Evolutionary conservation across 2,329 filamentous ascomycete genomes (phyloP).

Genomic region (Paracorniculantispora psalliotae): DNA sequence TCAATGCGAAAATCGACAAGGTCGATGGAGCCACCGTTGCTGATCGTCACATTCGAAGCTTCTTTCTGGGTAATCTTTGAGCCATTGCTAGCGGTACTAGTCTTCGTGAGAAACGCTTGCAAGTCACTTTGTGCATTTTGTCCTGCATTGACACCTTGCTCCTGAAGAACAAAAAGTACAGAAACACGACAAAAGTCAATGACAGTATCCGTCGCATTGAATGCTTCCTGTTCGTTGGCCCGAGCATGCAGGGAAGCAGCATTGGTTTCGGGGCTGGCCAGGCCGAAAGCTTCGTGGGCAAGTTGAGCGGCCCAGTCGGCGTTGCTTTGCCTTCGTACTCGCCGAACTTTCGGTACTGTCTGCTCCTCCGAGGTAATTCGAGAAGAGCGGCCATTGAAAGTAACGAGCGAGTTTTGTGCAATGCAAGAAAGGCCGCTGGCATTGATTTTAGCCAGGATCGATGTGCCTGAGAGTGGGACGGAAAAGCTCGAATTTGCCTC

Average conservation of each 20-base stretch:
- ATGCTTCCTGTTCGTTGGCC: constrained; percentile 22
- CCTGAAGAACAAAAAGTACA: constrained; percentile 58
- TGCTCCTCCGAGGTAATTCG: constrained; percentile 25
- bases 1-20: constrained; percentile 44
- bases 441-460: constrained; percentile 73
- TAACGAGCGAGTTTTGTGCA: constrained; percentile 81
- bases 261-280: not conserved
- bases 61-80: constrained; percentile 33
- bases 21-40: constrained; percentile 43
- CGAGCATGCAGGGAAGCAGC: not conserved
- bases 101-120: constrained; percentile 48
- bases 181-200: constrained; percentile 60
- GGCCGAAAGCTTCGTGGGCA: not conserved
- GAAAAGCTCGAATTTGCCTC: constrained; percentile 64
- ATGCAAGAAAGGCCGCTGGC: constrained; percentile 71
- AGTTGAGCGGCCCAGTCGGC: not conserved
- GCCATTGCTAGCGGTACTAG: constrained; percentile 22
- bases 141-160: constrained; percentile 45
- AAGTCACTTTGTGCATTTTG: constrained; percentile 49
- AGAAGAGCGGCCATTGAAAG: constrained; percentile 60
- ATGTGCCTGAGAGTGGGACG: constrained; percentile 65
- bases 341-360: not conserved
- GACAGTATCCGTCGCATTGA: constrained; percentile 49
- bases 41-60: constrained; percentile 38
- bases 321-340: constrained; percentile 1